Evolutionary conservation across 257 asterid genomes (phyloP).

Genomic region (Cinchona pubescens): DNA sequence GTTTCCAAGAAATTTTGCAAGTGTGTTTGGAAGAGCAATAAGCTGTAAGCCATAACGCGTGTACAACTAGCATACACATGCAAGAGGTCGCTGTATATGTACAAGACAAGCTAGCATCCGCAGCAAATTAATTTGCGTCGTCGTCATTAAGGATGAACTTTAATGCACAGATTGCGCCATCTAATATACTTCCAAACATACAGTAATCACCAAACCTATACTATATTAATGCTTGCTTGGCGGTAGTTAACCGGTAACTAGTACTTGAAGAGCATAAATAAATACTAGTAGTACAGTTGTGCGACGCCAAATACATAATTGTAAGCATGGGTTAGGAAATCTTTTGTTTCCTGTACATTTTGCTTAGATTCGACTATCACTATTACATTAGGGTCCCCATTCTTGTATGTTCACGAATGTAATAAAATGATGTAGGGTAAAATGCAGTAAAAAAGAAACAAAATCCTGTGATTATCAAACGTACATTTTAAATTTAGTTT

Average conservation of each 20-base stretch:
- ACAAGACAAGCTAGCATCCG: neutral
- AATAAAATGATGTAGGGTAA: too few relatives aligned
- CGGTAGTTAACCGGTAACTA: neutral
- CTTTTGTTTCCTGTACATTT: neutral
- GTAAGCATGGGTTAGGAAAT: too few relatives aligned
- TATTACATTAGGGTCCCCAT: too few relatives aligned
- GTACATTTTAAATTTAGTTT: too few relatives aligned
- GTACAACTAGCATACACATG: conserved; percentile 23
- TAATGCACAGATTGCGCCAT: neutral
- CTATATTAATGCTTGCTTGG: neutral
- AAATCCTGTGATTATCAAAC: too few relatives aligned
- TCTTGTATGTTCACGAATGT: too few relatives aligned
- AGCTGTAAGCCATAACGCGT: conserved; percentile 6
- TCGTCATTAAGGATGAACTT: neutral
- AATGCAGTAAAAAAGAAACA: too few relatives aligned
- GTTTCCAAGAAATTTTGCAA: neutral
- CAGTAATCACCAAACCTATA: neutral
- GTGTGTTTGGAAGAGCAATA: neutral
- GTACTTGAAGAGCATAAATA: neutral
- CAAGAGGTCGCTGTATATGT: neutral
- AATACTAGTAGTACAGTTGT: too few relatives aligned
- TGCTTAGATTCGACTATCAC: neutral
- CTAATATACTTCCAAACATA: conserved; percentile 4
- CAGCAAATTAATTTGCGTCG: neutral
- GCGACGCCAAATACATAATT: neutral